Evolutionary conservation across 108 stramenopile species (phyloP).

Genomic region (Chaetoceros tenuissimus): DNA sequence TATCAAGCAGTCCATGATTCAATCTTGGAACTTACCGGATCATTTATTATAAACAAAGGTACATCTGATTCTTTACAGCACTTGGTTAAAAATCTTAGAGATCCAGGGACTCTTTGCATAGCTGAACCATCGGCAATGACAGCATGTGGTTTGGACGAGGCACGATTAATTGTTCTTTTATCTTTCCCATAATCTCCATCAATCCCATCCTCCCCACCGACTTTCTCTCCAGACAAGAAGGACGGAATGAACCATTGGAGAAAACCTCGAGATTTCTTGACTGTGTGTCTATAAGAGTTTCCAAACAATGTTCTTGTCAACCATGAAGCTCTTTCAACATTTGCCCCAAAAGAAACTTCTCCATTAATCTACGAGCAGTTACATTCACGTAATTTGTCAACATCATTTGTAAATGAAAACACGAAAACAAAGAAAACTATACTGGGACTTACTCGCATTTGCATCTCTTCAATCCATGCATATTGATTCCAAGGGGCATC

Average conservation of each 20-base stretch:
- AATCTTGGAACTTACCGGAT: constrained; percentile 53
- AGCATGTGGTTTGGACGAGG: constrained; percentile 80
- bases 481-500: constrained; percentile 84
- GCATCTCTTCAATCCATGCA: constrained; percentile 82
- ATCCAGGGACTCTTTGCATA: constrained; percentile 76
- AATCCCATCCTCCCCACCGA: constrained; percentile 15
- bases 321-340: constrained; percentile 37
- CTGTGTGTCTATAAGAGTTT: constrained; percentile 32
- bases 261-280: constrained; percentile 25
- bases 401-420: background rate
- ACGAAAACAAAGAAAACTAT: background rate
- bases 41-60: constrained; percentile 71
- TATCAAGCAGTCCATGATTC: background rate
- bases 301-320: constrained; percentile 48
- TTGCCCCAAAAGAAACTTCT: constrained; percentile 41
- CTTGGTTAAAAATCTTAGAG: constrained; percentile 53
- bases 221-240: constrained; percentile 31
- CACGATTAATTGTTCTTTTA: constrained; percentile 36
- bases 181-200: constrained; percentile 46
- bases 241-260: constrained; percentile 36
- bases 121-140: constrained; percentile 80
- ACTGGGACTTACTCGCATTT: constrained; percentile 30
- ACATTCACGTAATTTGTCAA: background rate
- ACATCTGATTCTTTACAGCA: constrained; percentile 62
- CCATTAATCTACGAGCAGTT: constrained; percentile 35